A percentile compares a stretch with the other conserved stretches of the same genome.
Evolutionary conservation across 768 basidiomycete species (phyloP).

Genomic region (Tricholoma flavovirens): DNA sequence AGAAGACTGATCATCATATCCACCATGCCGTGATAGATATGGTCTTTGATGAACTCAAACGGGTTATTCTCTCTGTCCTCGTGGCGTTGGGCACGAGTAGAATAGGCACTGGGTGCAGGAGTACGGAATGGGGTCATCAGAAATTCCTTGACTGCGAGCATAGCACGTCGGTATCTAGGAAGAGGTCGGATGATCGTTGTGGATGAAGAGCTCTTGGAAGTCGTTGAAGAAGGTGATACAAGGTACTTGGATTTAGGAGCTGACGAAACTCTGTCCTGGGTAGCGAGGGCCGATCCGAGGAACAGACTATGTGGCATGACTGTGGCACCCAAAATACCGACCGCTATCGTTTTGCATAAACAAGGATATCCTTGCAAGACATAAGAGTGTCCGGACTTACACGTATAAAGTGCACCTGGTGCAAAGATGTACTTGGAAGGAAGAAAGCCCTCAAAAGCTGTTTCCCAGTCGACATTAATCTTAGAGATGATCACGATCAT

Average conservation of each 20-base stretch:
- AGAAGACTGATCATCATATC: conserved; percentile 68
- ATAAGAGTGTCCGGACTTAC: conserved; percentile 29
- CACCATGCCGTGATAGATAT: conserved; percentile 58
- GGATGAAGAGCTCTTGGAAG: conserved; percentile 8
- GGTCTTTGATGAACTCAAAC: conserved; percentile 49
- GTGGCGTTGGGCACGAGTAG: conserved; percentile 38
- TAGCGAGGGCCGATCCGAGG: conserved; percentile 81
- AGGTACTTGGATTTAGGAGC: conserved; percentile 20
- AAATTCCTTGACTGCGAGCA: conserved; percentile 18
- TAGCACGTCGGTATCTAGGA: conserved; percentile 6
- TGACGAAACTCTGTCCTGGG: conserved; percentile 63
- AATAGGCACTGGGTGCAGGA: conserved; percentile 28
- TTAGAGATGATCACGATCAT: conserved; percentile 73
- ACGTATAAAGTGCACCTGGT: conserved; percentile 56
- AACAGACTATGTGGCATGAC: conserved; percentile 95
- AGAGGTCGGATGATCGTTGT: conserved; percentile 1
- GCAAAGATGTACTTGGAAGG: conserved; percentile 62
- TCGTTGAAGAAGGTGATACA: conserved; percentile 11
- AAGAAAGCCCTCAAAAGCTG: conserved; percentile 70
- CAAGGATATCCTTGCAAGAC: neutral
- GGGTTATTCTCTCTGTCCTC: conserved; percentile 53
- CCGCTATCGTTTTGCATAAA: conserved; percentile 31
- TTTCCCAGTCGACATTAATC: conserved; percentile 63
- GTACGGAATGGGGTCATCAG: conserved; percentile 31
- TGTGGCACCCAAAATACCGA: conserved; percentile 77